Evolutionary conservation across 164 flowering plant genomes (phyloP).

Genomic region (Buxus sempervirens): DNA sequence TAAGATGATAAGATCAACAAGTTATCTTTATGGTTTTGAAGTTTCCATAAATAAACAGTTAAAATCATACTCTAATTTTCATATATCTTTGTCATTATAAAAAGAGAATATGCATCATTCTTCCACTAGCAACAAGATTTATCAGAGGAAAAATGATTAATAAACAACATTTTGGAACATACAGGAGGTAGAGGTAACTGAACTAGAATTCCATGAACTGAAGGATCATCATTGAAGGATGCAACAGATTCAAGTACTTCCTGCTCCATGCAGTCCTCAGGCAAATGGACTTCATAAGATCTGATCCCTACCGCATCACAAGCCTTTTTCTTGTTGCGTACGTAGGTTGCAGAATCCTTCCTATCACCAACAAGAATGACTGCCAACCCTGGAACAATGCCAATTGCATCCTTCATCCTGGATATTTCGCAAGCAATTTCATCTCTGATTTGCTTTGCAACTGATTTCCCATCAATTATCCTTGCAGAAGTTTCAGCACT

Average conservation of each 20-base stretch:
- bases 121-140: neutral
- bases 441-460: slow-evolving; percentile 70
- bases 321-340: slow-evolving; percentile 84
- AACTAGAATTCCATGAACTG: slow-evolving; percentile 92
- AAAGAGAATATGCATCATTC: too few relatives aligned
- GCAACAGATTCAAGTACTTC: slow-evolving; percentile 64
- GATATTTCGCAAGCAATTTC: slow-evolving; percentile 69
- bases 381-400: slow-evolving; percentile 89
- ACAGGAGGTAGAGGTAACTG: slow-evolving; percentile 93
- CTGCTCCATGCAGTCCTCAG: slow-evolving; percentile 62
- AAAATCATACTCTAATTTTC: neutral
- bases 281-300: slow-evolving; percentile 65
- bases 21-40: too few relatives aligned
- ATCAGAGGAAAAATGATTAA: neutral
- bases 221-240: slow-evolving; percentile 65
- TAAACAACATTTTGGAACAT: slow-evolving; percentile 22
- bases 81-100: neutral
- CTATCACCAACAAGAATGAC: slow-evolving; percentile 89
- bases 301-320: slow-evolving; percentile 87
- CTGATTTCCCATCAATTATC: slow-evolving; percentile 81
- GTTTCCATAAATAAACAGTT: neutral
- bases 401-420: slow-evolving; percentile 72
- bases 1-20: neutral
- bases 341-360: slow-evolving; percentile 91
- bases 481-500: slow-evolving; percentile 43